These are phyloP conservation scores for Sporopachydermia cereana DNA, from an alignment of 1,139 yeast species.

Conservation along the genomic window DNA sequence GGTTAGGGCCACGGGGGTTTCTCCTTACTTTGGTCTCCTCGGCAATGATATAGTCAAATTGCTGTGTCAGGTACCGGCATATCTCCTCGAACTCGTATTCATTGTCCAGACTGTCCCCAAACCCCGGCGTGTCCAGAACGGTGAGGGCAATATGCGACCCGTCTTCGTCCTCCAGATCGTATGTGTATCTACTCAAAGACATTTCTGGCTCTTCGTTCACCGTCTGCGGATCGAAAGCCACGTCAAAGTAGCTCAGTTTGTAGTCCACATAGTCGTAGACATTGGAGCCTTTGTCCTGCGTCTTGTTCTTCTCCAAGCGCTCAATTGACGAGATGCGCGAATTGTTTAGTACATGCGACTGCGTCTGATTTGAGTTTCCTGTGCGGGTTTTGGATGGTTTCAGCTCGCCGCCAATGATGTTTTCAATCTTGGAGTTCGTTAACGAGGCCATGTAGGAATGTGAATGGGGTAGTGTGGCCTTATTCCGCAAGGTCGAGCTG, in stretches of 20 bases:
- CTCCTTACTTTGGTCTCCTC: constrained; percentile 89
- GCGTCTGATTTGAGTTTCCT: not conserved
- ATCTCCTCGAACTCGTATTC: constrained; percentile 54
- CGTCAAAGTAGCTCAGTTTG: constrained; percentile 17
- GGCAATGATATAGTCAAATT: constrained; percentile 81
- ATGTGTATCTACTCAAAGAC: constrained; percentile 25
- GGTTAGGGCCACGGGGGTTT: constrained; percentile 46
- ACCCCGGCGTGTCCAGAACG: constrained; percentile 69
- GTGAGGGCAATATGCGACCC: constrained; percentile 47
- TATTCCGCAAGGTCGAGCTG: not conserved
- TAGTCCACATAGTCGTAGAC: constrained; percentile 23
- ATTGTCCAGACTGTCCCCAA: constrained; percentile 61
- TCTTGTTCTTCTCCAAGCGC: not conserved
- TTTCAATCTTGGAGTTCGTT: not conserved
- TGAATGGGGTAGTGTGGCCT: not conserved
- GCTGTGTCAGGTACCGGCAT: constrained; percentile 68
- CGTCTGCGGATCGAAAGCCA: constrained; percentile 29
- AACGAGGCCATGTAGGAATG: not conserved
- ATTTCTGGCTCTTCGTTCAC: constrained; percentile 37
- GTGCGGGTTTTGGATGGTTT: not conserved
- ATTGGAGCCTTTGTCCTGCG: constrained; percentile 15
- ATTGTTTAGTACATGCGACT: not conserved
- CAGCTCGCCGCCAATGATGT: not conserved
- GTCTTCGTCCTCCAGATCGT: constrained; percentile 49
- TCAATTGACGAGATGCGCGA: not conserved